Evolutionary conservation across 768 basidiomycete genomes (phyloP).

Genomic region (Suillus alpinus): DNA sequence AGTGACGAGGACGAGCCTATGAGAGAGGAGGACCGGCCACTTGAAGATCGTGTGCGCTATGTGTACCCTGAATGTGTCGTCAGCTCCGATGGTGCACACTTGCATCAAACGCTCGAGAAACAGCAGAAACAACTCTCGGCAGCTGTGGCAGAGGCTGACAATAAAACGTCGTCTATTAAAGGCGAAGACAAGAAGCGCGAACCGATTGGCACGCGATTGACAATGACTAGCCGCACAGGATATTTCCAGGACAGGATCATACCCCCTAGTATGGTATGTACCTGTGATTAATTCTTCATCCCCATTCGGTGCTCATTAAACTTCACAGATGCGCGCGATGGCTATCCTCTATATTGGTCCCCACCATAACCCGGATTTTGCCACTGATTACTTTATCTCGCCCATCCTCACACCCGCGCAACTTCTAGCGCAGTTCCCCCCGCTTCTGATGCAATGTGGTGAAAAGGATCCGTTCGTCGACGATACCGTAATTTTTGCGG

Average conservation of each 20-base stretch:
- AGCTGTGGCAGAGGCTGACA: slow-evolving; percentile 50
- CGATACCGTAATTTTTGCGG: slow-evolving; percentile 96
- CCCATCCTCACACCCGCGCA: slow-evolving; percentile 85
- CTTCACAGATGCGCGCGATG: slow-evolving; percentile 95
- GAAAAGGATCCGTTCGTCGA: slow-evolving; percentile 97
- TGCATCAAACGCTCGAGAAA: slow-evolving; percentile 39
- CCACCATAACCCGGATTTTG: slow-evolving; percentile 89
- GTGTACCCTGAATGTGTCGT: slow-evolving; percentile 35
- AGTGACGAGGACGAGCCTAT: slow-evolving; percentile 44
- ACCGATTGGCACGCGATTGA: slow-evolving; percentile 82
- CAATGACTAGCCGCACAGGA: slow-evolving; percentile 93
- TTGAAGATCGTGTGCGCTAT: slow-evolving; percentile 71
- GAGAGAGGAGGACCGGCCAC: slow-evolving; percentile 71
- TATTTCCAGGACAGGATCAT: slow-evolving; percentile 94
- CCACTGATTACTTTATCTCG: slow-evolving; percentile 93
- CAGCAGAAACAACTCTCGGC: slow-evolving; percentile 51
- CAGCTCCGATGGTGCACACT: slow-evolving; percentile 15
- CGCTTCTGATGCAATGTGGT: slow-evolving; percentile 90
- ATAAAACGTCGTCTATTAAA: slow-evolving; percentile 37
- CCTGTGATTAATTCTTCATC: background rate
- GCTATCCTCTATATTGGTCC: slow-evolving; percentile 97
- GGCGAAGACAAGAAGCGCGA: slow-evolving; percentile 39
- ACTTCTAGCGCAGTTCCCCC: slow-evolving; percentile 90
- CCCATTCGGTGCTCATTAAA: background rate
- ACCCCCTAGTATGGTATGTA: slow-evolving; percentile 90